phyloP scores from a whole-genome alignment of 2,329 filamentous ascomycete species.

The Monilinia fructicola region DNA sequence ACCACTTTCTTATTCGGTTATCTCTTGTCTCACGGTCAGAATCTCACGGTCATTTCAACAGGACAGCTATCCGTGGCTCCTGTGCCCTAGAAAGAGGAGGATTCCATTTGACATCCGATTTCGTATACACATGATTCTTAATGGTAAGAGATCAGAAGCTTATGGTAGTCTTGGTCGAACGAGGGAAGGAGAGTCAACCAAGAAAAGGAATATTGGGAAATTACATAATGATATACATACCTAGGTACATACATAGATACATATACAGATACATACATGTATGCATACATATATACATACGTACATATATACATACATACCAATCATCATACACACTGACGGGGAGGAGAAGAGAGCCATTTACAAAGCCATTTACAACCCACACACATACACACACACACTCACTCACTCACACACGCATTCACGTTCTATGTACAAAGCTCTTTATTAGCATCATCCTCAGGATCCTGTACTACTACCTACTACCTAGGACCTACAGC shows the following conservation, averaged over 20 bases:
- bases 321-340: background rate
- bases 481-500: slow-evolving; percentile 9
- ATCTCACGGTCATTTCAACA: background rate
- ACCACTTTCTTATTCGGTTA: slow-evolving; percentile 1
- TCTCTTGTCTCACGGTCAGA: slow-evolving; percentile 12
- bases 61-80: background rate
- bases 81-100: slow-evolving; percentile 4
- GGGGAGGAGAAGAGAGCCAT: background rate
- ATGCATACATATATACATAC: too few species aligned
- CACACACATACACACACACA: too few species aligned
- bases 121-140: slow-evolving; percentile 3
- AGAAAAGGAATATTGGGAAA: slow-evolving; percentile 9
- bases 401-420: background rate
- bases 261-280: background rate
- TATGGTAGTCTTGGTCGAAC: background rate
- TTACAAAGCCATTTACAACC: too few species aligned
- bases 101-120: slow-evolving; percentile 11
- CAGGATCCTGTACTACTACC: slow-evolving; percentile 17
- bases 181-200: background rate
- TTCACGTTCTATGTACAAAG: background rate
- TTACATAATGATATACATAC: background rate
- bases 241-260: too few species aligned
- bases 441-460: slow-evolving; percentile 12
- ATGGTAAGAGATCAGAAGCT: slow-evolving; percentile 5
- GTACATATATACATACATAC: too few species aligned